Conservation (phyloP, 257 asterid species). For the Parsonsia alboflavescens region DNA sequence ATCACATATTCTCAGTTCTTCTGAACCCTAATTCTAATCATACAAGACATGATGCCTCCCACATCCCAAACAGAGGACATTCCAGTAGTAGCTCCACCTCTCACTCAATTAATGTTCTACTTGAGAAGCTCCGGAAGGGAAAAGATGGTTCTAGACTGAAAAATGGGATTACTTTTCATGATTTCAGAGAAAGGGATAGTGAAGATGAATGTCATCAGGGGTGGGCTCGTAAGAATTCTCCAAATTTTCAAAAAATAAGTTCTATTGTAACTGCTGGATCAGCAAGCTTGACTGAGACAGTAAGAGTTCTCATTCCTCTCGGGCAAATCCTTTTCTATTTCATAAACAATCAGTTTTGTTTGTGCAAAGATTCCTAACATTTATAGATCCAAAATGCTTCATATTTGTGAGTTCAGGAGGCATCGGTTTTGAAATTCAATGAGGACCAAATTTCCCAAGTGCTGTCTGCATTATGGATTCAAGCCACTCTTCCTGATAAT, state of each 20-base stretch:
- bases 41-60: constrained; percentile 49
- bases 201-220: constrained; percentile 73
- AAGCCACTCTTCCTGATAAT: constrained; percentile 73
- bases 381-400: background rate
- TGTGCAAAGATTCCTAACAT: background rate
- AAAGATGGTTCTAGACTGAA: constrained; percentile 45
- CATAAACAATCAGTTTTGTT: background rate
- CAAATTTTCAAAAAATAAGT: constrained; percentile 70
- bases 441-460: constrained; percentile 87
- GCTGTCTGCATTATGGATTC: constrained; percentile 83
- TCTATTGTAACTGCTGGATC: constrained; percentile 58
- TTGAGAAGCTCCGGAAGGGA: constrained; percentile 88
- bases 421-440: constrained; percentile 56
- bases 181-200: constrained; percentile 37
- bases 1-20: constrained; percentile 83
- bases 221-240: constrained; percentile 59
- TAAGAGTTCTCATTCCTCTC: constrained; percentile 26
- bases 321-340: background rate
- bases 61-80: constrained; percentile 61
- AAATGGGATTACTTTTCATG: constrained; percentile 37
- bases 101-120: constrained; percentile 77
- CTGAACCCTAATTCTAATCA: constrained; percentile 66
- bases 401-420: constrained; percentile 49
- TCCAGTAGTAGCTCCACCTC: constrained; percentile 65
- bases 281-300: constrained; percentile 56